These are phyloP conservation scores for Podospora sp. DNA, from an alignment of 495 filamentous ascomycete genomes.

Conservation along the genomic window DNA sequence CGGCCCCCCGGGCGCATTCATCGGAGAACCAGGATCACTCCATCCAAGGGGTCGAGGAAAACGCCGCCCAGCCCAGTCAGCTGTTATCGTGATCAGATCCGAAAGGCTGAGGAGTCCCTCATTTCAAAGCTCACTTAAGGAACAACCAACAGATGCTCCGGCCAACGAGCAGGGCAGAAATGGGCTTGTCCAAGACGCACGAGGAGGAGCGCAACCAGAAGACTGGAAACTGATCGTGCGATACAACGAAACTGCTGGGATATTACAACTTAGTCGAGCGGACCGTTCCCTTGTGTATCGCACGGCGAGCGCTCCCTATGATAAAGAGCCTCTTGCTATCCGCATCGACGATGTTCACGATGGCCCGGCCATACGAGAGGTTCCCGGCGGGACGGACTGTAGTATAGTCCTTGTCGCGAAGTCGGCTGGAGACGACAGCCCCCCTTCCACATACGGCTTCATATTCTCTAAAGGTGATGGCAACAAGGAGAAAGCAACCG, in stretches of 20 bases:
- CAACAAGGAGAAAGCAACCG: slow-evolving; percentile 15
- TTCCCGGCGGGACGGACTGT: slow-evolving; percentile 15
- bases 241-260: slow-evolving; percentile 26
- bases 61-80: slow-evolving; percentile 31
- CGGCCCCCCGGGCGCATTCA: slow-evolving; percentile 20
- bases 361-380: slow-evolving; percentile 15
- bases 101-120: slow-evolving; percentile 34
- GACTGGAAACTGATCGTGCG: slow-evolving; percentile 18
- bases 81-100: slow-evolving; percentile 39
- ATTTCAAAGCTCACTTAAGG: not conserved
- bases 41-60: slow-evolving; percentile 21
- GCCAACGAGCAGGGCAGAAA: not conserved
- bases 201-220: not conserved
- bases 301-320: slow-evolving; percentile 2
- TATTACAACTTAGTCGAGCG: slow-evolving; percentile 16
- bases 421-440: not conserved
- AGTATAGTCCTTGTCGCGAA: slow-evolving; percentile 21
- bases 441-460: slow-evolving; percentile 20
- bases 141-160: not conserved
- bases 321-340: slow-evolving; percentile 25
- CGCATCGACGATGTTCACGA: slow-evolving; percentile 24
- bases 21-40: slow-evolving; percentile 29
- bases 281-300: slow-evolving; percentile 17
- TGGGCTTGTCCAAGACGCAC: not conserved
- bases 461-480: slow-evolving; percentile 4